Evolutionary conservation across 306 rosid genomes (phyloP), one percentile per base, ranked within the genome.

Genomic region (Malus fusca): DNA sequence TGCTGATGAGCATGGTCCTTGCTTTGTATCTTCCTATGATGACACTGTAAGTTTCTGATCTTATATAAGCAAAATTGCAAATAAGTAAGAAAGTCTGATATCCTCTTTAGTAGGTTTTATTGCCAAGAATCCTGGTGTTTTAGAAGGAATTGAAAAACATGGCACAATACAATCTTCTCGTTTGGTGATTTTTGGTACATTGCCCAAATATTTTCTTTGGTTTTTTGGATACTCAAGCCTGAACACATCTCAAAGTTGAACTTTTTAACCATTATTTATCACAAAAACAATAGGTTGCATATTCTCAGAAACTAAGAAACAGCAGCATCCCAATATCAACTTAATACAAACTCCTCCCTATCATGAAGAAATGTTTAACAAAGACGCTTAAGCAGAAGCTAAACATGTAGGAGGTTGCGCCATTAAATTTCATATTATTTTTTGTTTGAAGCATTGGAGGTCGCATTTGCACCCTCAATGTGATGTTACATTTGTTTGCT

Each of bases 1-100:
- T 66, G 91, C 99, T 3, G 99, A 95, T 59, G 97, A 95, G 81
- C 99, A 95, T 74, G 87, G 82, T 70, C 89, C 97, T 12, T 85
- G 92, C 83, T 82, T 73, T 65, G 93, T 81, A 33, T 89, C 96
- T 48, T 88, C 96, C 62, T 95, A 90, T 75, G 87, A 77, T 81
- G 97, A 92, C 82, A 53, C 72, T n/a, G 99, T 95, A 88, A 90
- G 97, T 89, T 77, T 56, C 43, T 59, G n/a, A 43, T 56, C 82
- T 53, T 56, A 23, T 59, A 31, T n/a, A 7, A 17, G 4, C 62
- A 37, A 37, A 37, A 37, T 6, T 37, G 10, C 42, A 11, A 6
- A 51, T 14, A 25, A 5, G 4, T 17, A 63, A 53, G 11, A 15
- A 72, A 15, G 40, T 58, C 8, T 60, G 51, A 18, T 52, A 10